phyloP scores from a whole-genome alignment of 352 stramenopile genomes.

The Phytophthora melonis region DNA sequence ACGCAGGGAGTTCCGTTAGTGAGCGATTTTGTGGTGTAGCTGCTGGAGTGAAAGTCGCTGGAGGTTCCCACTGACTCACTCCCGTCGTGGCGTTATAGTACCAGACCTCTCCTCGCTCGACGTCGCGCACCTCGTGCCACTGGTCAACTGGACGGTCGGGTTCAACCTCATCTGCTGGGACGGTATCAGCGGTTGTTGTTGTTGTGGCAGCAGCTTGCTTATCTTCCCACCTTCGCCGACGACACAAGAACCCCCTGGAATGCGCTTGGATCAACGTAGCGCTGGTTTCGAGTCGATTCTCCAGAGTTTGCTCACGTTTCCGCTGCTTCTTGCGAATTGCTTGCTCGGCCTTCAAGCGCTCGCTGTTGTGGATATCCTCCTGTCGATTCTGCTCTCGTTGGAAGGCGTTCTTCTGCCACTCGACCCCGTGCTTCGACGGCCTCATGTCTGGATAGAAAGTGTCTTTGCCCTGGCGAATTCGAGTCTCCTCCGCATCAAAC shows the following conservation, averaged over 20 bases:
- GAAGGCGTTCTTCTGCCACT: conserved; percentile 50
- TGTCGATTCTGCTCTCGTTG: conserved; percentile 53
- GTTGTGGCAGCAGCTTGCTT: conserved; percentile 5
- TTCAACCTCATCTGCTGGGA: not conserved
- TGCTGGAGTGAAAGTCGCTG: conserved; percentile 34
- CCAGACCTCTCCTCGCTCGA: conserved; percentile 75
- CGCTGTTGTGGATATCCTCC: conserved; percentile 32
- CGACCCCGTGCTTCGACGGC: conserved; percentile 60
- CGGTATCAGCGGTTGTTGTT: not conserved
- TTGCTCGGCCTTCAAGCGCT: conserved; percentile 28
- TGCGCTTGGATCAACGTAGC: conserved; percentile 76
- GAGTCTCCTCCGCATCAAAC: conserved; percentile 64
- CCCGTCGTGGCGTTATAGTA: conserved; percentile 83
- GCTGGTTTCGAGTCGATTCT: conserved; percentile 61
- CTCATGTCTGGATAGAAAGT: conserved; percentile 70
- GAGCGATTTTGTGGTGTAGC: conserved; percentile 17
- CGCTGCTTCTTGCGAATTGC: conserved; percentile 35
- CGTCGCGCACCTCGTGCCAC: conserved; percentile 82
- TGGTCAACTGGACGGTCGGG: conserved; percentile 23
- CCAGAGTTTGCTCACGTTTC: conserved; percentile 18
- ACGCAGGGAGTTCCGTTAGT: conserved; percentile 34
- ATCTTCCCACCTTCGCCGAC: conserved; percentile 40
- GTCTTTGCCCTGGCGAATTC: conserved; percentile 60
- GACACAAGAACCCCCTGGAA: conserved; percentile 60
- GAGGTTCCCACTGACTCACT: conserved; percentile 80